Percentiles rank a stretch among this genome's conserved stretches.
Conservation (phyloP, 2,329 filamentous ascomycete genomes). For the Neonectria punicea region DNA sequence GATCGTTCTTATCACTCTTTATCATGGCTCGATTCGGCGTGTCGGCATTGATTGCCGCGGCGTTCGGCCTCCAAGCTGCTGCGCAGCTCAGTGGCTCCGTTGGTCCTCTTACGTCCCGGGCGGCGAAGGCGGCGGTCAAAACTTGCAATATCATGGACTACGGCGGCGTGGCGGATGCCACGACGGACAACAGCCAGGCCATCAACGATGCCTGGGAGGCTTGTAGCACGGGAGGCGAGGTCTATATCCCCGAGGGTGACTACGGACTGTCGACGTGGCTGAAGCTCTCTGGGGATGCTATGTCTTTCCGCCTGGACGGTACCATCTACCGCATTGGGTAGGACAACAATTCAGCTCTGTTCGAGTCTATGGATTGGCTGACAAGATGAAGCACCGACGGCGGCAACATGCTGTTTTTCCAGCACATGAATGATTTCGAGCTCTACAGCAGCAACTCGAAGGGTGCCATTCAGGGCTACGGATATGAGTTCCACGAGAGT, state of each 20-base stretch:
- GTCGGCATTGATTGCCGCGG: conserved; percentile 31
- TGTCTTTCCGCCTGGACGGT: conserved; percentile 37
- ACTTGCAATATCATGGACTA: conserved; percentile 36
- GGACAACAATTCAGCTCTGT: not conserved
- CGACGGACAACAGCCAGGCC: conserved; percentile 29
- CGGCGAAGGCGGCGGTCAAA: conserved; percentile 31
- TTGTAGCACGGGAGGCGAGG: conserved; percentile 32
- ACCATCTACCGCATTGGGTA: conserved; percentile 31
- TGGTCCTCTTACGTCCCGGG: conserved; percentile 24
- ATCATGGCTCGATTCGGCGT: conserved; percentile 21
- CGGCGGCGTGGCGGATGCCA: conserved; percentile 24
- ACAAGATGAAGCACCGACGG: conserved; percentile 15
- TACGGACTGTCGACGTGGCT: conserved; percentile 33
- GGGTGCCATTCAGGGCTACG: conserved; percentile 35
- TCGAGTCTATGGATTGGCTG: not conserved
- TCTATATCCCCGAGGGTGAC: conserved; percentile 31
- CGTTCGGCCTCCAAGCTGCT: conserved; percentile 32
- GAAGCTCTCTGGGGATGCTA: conserved; percentile 30
- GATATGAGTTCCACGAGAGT: conserved; percentile 32
- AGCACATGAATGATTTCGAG: conserved; percentile 35
- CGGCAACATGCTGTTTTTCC: conserved; percentile 36
- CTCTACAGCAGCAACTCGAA: conserved; percentile 36
- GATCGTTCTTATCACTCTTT: conserved; percentile 10
- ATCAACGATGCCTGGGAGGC: conserved; percentile 35
- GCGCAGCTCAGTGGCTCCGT: conserved; percentile 35